These are phyloP conservation scores for Mucor plumbeus DNA, from an alignment of 371 early-diverging fungal species.

Conservation along the genomic window DNA sequence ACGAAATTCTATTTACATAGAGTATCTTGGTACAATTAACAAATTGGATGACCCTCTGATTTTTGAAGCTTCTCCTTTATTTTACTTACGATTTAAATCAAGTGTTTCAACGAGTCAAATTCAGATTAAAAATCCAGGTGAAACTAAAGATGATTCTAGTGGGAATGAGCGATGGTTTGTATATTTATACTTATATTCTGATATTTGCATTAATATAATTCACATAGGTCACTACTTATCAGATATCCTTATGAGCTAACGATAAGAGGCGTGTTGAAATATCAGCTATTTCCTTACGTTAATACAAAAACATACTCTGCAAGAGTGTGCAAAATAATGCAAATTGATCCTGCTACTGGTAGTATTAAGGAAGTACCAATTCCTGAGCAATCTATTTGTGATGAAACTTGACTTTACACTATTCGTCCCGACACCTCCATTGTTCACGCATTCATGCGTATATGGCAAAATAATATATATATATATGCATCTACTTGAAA, in stretches of 20 bases:
- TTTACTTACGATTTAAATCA: slow-evolving; percentile 22
- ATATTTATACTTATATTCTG: neutral
- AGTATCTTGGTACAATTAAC: slow-evolving; percentile 24
- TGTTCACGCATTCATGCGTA: too few species aligned
- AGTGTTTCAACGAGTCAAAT: slow-evolving; percentile 61
- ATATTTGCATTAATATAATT: neutral
- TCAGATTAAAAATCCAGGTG: slow-evolving; percentile 65
- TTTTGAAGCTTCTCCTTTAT: slow-evolving; percentile 45
- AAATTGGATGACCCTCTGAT: slow-evolving; percentile 29
- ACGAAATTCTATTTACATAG: neutral
- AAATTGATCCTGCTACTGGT: slow-evolving; percentile 52
- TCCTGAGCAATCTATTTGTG: slow-evolving; percentile 40
- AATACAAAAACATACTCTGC: slow-evolving; percentile 32
- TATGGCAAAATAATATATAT: too few species aligned
- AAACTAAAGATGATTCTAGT: slow-evolving; percentile 44
- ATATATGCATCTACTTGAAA: too few species aligned
- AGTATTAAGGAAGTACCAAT: slow-evolving; percentile 23
- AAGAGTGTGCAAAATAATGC: slow-evolving; percentile 47
- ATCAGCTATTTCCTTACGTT: slow-evolving; percentile 46
- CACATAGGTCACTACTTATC: slow-evolving; percentile 54
- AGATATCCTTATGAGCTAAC: slow-evolving; percentile 69
- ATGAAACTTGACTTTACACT: slow-evolving; percentile 19
- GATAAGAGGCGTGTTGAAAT: slow-evolving; percentile 67
- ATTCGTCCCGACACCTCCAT: too few species aligned
- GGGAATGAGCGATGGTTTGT: slow-evolving; percentile 55